A percentile compares a stretch with the other conserved stretches of the same genome.
Evolutionary conservation across 129 eudicot species (phyloP).

Genomic region (Sambucus nigra): DNA sequence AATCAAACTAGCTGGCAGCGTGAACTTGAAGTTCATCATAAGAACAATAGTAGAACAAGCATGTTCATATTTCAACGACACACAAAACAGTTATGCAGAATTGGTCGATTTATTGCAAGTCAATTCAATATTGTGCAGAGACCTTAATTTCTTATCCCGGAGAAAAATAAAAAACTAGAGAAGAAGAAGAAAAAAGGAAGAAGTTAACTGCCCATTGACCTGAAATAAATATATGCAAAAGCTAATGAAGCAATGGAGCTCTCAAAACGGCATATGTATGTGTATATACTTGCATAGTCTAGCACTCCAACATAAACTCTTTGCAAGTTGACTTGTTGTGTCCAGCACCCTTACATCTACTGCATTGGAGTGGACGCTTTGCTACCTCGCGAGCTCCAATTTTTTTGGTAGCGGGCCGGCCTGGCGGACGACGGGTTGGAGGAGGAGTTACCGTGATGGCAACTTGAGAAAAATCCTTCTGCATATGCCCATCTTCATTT

Average conservation of each 20-base stretch:
- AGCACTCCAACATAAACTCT: slow-evolving; percentile 33
- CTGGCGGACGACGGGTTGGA: slow-evolving; percentile 90
- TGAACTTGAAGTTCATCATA: too few species aligned
- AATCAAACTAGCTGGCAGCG: too few species aligned
- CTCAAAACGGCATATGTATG: background rate
- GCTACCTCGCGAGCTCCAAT: slow-evolving; percentile 32
- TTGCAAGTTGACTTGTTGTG: slow-evolving; percentile 92
- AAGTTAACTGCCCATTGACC: too few species aligned
- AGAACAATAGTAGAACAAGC: too few species aligned
- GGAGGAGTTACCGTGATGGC: slow-evolving; percentile 78
- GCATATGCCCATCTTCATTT: slow-evolving; percentile 27
- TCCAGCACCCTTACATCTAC: slow-evolving; percentile 79
- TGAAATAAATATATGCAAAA: background rate
- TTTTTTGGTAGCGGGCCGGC: slow-evolving; percentile 67
- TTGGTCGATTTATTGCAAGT: too few species aligned
- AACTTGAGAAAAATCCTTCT: slow-evolving; percentile 31
- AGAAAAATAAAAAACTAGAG: too few species aligned
- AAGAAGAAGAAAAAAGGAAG: too few species aligned
- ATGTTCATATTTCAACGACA: too few species aligned
- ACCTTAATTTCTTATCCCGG: too few species aligned
- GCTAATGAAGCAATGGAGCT: background rate
- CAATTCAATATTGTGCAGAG: too few species aligned
- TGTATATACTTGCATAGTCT: slow-evolving; percentile 23
- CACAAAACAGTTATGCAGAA: too few species aligned
- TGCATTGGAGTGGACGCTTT: slow-evolving; percentile 82